Evolutionary conservation across 2,329 filamentous ascomycete genomes (phyloP), one percentile per base, ranked within the genome.

Genomic region (Fusarium drepaniforme): DNA sequence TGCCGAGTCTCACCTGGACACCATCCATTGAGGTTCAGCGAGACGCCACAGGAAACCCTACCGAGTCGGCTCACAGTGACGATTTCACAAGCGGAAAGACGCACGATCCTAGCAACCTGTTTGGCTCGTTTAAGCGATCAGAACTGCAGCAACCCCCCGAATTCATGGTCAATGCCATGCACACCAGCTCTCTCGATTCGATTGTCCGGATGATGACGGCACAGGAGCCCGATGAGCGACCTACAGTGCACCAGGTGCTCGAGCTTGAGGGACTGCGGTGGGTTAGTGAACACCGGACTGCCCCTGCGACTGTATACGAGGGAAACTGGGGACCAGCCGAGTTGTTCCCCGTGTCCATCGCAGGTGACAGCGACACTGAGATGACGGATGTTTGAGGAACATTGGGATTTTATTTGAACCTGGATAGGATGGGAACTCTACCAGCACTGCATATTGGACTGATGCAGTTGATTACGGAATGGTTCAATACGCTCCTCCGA

Each of bases 241-340:
- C 96, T 6, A 90, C 89, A 2, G 90, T 95, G 28, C 88, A 93
- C 63, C 90, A 97, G 73, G 85, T 99, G 13, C 89, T 98, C 57
- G 85, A 89, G 56, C 89, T 92, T 1, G 91, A 92, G 59, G 94
- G 95, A 28, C 89, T 98, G 63, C 89, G 89, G 71, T 99, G 97
- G 94, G 93, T 97, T 37, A 90, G 92, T 65, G 85, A 87, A 61
- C 92, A 95, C 72, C 92, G 95, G 66, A 92, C 93, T 66, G 94
- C 95, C 13, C 94, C 95, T 53, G 97, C 97, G n/a, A 98, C 95
- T 0, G 92, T 99, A 64, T 99, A 94, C 78, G 97, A 99, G 85
- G 97, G 97, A 73, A 97, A 94, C 81, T 99, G 96, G 93, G 97
- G 97, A 5, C 96, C 96, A 37, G 92, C 86, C n/a, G 87, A 89